Conservation (phyloP, 2,329 filamentous ascomycete genomes). For the Neophaeococcomyces aloes region DNA sequence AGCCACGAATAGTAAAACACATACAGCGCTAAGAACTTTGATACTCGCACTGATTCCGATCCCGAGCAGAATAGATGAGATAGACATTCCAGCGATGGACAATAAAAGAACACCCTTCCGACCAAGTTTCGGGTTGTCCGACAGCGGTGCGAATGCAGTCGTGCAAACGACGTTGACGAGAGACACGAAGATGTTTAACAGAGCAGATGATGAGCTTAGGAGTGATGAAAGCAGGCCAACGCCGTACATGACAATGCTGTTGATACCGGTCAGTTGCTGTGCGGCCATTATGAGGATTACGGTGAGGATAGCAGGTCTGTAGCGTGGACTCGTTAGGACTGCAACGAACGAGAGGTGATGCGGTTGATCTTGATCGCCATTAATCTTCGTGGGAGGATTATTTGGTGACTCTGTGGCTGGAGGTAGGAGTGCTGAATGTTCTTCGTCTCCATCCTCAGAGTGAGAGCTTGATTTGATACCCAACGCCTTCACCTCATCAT, state of each 20-base stretch:
- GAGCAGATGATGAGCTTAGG: constrained; percentile 66
- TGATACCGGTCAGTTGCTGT: constrained; percentile 87
- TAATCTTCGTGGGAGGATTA: constrained; percentile 10
- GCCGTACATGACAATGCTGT: constrained; percentile 95
- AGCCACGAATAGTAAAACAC: constrained; percentile 74
- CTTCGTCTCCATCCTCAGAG: constrained; percentile 28
- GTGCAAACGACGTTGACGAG: constrained; percentile 78
- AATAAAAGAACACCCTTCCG: constrained; percentile 75
- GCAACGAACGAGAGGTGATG: constrained; percentile 47
- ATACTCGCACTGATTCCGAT: constrained; percentile 64
- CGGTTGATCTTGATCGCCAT: constrained; percentile 17
- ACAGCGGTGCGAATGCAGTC: constrained; percentile 66
- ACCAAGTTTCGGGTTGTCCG: constrained; percentile 61
- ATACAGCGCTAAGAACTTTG: constrained; percentile 66
- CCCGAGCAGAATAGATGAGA: constrained; percentile 64
- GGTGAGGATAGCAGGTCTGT: constrained; percentile 65
- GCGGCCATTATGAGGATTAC: constrained; percentile 83
- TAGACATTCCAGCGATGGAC: constrained; percentile 76
- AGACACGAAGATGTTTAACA: constrained; percentile 81
- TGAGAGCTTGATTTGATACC: constrained; percentile 24
- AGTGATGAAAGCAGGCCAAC: constrained; percentile 76
- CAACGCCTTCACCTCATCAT: constrained; percentile 59
- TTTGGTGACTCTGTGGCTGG: constrained; percentile 2
- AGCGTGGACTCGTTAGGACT: constrained; percentile 54
- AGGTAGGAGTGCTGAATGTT: constrained; percentile 60